A percentile compares a stretch with the other conserved stretches of the same genome.
These are phyloP conservation scores for Hyaloscypha bicolor DNA, from an alignment of 495 filamentous ascomycete species.

Conservation along the genomic window DNA sequence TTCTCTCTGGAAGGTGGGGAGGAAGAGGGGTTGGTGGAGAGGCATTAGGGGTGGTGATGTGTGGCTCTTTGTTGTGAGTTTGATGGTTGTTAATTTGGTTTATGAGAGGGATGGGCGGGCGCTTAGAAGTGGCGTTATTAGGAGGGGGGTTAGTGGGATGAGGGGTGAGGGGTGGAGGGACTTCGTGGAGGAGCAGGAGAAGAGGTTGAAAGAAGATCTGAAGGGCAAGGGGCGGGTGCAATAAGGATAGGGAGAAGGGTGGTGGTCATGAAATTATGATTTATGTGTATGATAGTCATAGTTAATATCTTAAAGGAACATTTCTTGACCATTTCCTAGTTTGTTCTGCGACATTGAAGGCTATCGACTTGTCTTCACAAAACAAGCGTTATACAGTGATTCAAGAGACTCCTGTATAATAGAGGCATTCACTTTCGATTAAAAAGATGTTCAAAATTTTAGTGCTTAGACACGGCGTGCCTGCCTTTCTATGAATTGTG, in stretches of 20 bases:
- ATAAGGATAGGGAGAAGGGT: neutral
- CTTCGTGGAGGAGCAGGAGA: constrained; percentile 28
- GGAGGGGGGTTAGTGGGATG: constrained; percentile 74
- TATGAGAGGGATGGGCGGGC: constrained; percentile 72
- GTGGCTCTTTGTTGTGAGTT: constrained; percentile 72
- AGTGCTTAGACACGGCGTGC: too few relatives aligned
- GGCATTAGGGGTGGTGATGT: constrained; percentile 82
- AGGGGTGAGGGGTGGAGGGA: constrained; percentile 58
- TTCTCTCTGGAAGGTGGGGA: constrained; percentile 85
- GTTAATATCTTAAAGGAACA: neutral
- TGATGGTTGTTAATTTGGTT: constrained; percentile 76
- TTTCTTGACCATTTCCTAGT: neutral
- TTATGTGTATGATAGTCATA: neutral
- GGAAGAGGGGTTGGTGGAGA: constrained; percentile 81
- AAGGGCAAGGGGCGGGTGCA: constrained; percentile 5
- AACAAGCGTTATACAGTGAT: too few relatives aligned
- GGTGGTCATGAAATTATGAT: neutral
- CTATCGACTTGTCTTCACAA: too few relatives aligned
- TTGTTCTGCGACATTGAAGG: too few relatives aligned
- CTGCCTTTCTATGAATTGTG: too few relatives aligned
- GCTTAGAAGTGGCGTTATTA: constrained; percentile 64
- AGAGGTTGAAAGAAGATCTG: constrained; percentile 31
- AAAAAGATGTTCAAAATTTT: too few relatives aligned
- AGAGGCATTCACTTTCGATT: too few relatives aligned
- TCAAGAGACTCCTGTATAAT: too few relatives aligned